Conservation (phyloP, 495 filamentous ascomycete genomes). For the Aspergillus affinis region DNA sequence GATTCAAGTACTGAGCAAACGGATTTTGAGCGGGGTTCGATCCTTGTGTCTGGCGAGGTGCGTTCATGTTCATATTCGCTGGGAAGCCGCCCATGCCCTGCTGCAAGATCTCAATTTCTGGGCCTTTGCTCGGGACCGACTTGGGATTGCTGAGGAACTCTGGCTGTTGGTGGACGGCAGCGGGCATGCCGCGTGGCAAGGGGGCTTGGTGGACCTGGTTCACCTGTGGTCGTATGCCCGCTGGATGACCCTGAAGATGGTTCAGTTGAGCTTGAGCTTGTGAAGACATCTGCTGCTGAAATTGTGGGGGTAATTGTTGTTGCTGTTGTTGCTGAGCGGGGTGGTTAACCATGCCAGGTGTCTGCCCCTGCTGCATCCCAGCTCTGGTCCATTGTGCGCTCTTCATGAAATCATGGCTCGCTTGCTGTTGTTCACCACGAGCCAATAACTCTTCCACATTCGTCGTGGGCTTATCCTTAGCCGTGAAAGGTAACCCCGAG, state of each 20-base stretch:
- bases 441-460: conserved; percentile 3
- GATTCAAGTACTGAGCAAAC: background rate
- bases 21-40: background rate
- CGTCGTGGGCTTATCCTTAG: conserved; percentile 4
- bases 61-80: background rate
- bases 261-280: background rate
- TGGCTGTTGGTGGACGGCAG: conserved; percentile 2
- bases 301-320: conserved; percentile 9
- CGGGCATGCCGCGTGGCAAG: conserved; percentile 9
- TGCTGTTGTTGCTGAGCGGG: conserved; percentile 14
- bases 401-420: background rate
- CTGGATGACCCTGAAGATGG: conserved; percentile 5
- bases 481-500: conserved; percentile 7
- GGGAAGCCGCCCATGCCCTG: conserved; percentile 4
- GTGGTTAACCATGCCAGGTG: conserved; percentile 4
- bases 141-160: background rate
- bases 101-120: background rate
- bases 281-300: conserved; percentile 13
- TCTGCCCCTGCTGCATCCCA: conserved; percentile 1
- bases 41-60: conserved; percentile 9
- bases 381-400: conserved; percentile 5
- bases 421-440: conserved; percentile 4
- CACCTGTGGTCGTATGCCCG: conserved; percentile 1
- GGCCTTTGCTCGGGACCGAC: background rate
- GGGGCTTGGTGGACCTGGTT: background rate